Percentiles rank a stretch among this genome's conserved stretches.
These are phyloP conservation scores for Nephelium lappaceum DNA, from an alignment of 345 rosid species.

Conservation along the genomic window DNA sequence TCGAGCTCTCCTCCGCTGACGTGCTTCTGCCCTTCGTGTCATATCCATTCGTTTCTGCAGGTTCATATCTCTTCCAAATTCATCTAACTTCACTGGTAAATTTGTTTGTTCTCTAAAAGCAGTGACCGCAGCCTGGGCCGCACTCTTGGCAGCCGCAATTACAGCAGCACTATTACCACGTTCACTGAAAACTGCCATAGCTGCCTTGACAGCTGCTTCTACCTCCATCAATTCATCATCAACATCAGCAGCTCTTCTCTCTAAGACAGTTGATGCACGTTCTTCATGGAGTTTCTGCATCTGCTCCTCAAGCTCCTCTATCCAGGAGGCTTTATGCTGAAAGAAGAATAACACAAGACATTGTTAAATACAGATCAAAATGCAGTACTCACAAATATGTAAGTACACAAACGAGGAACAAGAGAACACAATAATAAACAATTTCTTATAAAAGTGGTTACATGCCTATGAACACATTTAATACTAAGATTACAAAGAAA, in stretches of 20 bases:
- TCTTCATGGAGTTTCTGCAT: constrained; percentile 82
- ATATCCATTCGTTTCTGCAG: constrained; percentile 82
- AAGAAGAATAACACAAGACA: constrained; percentile 14
- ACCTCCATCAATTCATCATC: constrained; percentile 84
- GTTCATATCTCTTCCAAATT: constrained; percentile 91
- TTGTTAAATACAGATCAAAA: constrained; percentile 13
- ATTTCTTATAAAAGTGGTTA: neutral
- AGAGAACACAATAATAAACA: neutral
- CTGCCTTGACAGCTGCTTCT: constrained; percentile 89
- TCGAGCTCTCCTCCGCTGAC: constrained; percentile 63
- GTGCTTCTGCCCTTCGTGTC: constrained; percentile 84
- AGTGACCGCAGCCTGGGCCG: constrained; percentile 76
- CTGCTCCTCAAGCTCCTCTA: constrained; percentile 88
- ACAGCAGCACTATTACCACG: constrained; percentile 59
- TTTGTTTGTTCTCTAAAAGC: constrained; percentile 60
- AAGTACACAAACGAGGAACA: neutral
- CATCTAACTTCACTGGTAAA: constrained; percentile 80
- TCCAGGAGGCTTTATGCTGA: constrained; percentile 83
- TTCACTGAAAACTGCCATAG: constrained; percentile 59
- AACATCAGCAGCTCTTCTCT: constrained; percentile 84
- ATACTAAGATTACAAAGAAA: neutral
- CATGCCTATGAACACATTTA: neutral
- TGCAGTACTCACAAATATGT: neutral
- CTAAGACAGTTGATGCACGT: constrained; percentile 66
- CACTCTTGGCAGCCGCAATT: constrained; percentile 68